Evolutionary conservation across 805 yeast species (phyloP), one percentile per base, ranked within the genome.

Genomic region (Spathaspora passalidarum): DNA sequence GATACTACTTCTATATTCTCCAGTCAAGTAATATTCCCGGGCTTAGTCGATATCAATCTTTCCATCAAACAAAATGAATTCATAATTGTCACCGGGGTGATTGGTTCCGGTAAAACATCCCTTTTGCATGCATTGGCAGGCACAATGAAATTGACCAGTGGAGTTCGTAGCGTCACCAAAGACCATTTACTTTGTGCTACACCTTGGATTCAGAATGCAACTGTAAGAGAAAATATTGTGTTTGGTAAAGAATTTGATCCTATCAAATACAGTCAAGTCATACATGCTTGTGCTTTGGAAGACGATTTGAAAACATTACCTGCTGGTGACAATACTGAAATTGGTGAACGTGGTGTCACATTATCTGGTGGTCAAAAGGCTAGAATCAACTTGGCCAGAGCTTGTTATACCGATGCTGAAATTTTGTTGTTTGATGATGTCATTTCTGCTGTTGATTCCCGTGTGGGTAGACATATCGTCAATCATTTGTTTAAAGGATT

Each of bases 291-390:
- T 59, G 68, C 69, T 35, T 65, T 72, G 47, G 66, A 63, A 35
- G 72, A 66, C 11, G 76, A 71, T 54, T 54, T 72, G 50, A 49
- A 46, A 8, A 49, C 46, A 20, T 60, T 72, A 42, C 69, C 71
- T 4, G 68, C 66, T 29, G 60, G 66, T 11, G 76, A 72, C 52
- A 46, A 54, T 38, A 71, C 76, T 16, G 76, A 72, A 54, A 67
- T 72, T 45, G 76, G 76, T 43, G 76, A 72, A 55, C 60, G 73
- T 47, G 76, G 76, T 45, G 60, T 71, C 42, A 72, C 73, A 1
- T 62, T 72, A 37, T 69, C 75, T 32, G 76, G 76, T 20, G 76
- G 76, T 14, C 76, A 72, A 56, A 70, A 70, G 52, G 75, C 76
- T 19, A 57, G 76, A 55, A 65, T 72, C 42, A 69, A 65, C 53